Conservation (phyloP, 441 rosid species). For the California macrophylla region DNA sequence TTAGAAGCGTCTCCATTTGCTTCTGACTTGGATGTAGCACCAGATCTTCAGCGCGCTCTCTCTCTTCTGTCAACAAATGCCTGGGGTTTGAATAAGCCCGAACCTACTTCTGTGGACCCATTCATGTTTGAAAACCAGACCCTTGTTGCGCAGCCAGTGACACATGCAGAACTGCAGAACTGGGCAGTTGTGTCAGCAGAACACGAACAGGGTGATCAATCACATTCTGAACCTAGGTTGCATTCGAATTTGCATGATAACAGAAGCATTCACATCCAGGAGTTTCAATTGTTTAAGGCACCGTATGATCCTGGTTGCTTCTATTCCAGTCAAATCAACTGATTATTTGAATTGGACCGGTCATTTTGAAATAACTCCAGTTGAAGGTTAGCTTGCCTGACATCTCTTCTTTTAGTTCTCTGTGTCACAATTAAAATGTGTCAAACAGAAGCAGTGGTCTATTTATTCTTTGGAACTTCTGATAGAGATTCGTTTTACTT, state of each 20-base stretch:
- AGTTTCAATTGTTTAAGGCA: constrained; percentile 6
- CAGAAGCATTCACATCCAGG: constrained; percentile 1
- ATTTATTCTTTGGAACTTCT: no score
- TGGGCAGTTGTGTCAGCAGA: neutral
- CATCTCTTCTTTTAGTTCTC: neutral
- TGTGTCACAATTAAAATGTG: no score
- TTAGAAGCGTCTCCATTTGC: constrained; percentile 2
- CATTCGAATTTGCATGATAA: neutral
- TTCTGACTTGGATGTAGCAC: neutral
- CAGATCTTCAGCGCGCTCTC: constrained; percentile 13
- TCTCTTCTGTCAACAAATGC: constrained; percentile 14
- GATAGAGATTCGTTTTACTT: no score
- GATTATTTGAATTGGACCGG: neutral
- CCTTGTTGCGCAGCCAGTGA: neutral
- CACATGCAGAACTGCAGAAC: constrained; percentile 3
- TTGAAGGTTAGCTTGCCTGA: neutral
- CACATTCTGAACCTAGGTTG: neutral
- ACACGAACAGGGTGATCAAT: neutral
- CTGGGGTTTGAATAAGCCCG: constrained; percentile 9
- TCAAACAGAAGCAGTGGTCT: no score
- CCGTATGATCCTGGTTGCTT: constrained; percentile 5
- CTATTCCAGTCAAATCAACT: constrained; percentile 4
- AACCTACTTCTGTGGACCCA: constrained; percentile 3
- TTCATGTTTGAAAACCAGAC: neutral
- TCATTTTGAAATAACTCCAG: neutral